Base-by-base conservation (phyloP, 148 eudicot species). In the Fagopyrum homotropicum region DNA sequence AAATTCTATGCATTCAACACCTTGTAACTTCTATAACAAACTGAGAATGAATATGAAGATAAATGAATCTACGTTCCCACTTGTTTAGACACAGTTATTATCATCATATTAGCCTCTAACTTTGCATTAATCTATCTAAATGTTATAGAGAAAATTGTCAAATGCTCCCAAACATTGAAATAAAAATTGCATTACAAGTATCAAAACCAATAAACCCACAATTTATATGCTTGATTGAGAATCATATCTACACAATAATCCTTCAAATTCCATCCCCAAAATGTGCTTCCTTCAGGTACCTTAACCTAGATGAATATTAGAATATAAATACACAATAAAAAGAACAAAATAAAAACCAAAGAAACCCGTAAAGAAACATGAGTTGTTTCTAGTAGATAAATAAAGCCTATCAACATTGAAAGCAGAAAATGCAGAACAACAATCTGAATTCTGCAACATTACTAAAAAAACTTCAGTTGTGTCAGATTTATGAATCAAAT, bases 201-300 rank as follows among this genome's bases (percentile, higher is more conserved):
- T 22, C 26, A 22, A 22, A 22, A 22, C 26, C 26, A 22, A 22
- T 22, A 22, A 22, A 22, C 26, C 26, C 26, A 22, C 26, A 22
- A 22, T 22, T 22, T 22, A 22, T 22, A 22, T 22, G 26, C 26
- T 22, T 22, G 26, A 22, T 22, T 22, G 26, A 22, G 26, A 22
- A 22, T 22, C 26, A 22, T 22, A 22, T 22, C 26, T 22, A 22
- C 26, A 22, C 26, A 22, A 22, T 22, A 22, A 22, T 22, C 26
- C 26, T 22, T 22, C 26, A 22, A 22, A 22, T 22, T 22, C 99
- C 99, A 95, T 30, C 97, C 99, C 99, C 99, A 95, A 75, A 92
- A 97, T 54, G 93, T 90, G 61, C 88, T 87, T 73, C 93, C 99
- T 84, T 89, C 97, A 73, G 88, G 85, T 45, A 92, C 86, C 85